A percentile compares a stretch with the other conserved stretches of the same genome.
Conservation (phyloP, 2,329 filamentous ascomycete genomes). For the Ilyonectria destructans region DNA sequence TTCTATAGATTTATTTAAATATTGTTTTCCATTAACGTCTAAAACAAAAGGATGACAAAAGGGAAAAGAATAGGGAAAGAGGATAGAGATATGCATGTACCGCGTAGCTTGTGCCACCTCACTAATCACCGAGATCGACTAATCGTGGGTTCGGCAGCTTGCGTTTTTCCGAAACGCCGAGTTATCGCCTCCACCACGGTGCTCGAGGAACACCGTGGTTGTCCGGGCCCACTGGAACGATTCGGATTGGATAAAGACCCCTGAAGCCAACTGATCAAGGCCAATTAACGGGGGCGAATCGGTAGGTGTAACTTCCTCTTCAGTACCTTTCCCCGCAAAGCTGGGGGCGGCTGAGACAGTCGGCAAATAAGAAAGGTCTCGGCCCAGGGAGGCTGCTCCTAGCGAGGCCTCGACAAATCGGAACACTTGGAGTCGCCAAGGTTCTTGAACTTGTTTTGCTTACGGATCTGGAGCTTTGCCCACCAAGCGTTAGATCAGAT, state of each 20-base stretch:
- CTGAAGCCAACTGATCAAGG: neutral
- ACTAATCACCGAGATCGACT: neutral
- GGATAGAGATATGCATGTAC: too few relatives aligned
- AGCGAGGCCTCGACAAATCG: neutral
- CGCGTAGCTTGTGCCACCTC: neutral
- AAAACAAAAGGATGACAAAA: too few relatives aligned
- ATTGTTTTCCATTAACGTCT: too few relatives aligned
- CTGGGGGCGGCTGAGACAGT: neutral
- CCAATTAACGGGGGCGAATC: neutral
- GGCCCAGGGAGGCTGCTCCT: neutral
- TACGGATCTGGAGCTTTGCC: neutral
- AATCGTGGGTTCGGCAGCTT: neutral
- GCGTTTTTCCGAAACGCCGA: constrained; percentile 3
- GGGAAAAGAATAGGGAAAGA: too few relatives aligned
- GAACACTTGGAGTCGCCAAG: neutral
- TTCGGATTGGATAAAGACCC: neutral
- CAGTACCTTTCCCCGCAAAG: constrained; percentile 1
- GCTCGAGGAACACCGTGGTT: neutral
- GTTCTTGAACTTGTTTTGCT: constrained; percentile 3
- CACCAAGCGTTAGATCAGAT: too few relatives aligned
- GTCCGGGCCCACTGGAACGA: constrained; percentile 1
- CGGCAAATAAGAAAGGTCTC: neutral
- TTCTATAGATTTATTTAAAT: too few relatives aligned
- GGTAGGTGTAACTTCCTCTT: neutral
- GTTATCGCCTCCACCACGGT: neutral